These are phyloP conservation scores for Phialophora expanda DNA, from an alignment of 2,329 filamentous ascomycete genomes.

Conservation along the genomic window DNA sequence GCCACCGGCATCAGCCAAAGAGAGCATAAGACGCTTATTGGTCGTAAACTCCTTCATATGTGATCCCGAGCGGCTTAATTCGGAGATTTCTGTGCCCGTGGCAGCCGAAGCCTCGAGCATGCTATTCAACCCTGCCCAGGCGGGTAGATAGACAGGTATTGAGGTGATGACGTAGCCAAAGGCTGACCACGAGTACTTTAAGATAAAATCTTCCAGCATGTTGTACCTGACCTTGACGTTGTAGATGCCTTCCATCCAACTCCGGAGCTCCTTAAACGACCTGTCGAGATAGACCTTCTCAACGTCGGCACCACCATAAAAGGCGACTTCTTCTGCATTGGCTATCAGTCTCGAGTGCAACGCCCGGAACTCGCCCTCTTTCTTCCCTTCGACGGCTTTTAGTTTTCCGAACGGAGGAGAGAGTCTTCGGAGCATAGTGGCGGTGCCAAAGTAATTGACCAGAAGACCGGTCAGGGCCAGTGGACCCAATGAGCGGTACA, in stretches of 20 bases:
- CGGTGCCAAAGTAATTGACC: slow-evolving; percentile 92
- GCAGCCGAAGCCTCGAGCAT: slow-evolving; percentile 60
- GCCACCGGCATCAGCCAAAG: slow-evolving; percentile 91
- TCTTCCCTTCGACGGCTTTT: slow-evolving; percentile 92
- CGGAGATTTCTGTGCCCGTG: slow-evolving; percentile 39
- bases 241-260: slow-evolving; percentile 98
- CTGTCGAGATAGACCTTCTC: slow-evolving; percentile 90
- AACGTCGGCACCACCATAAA: slow-evolving; percentile 94
- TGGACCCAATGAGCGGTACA: slow-evolving; percentile 88
- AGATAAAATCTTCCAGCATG: slow-evolving; percentile 95
- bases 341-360: slow-evolving; percentile 90
- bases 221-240: slow-evolving; percentile 98
- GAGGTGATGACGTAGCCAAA: slow-evolving; percentile 95
- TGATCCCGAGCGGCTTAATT: slow-evolving; percentile 70
- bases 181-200: slow-evolving; percentile 98
- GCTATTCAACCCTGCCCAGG: slow-evolving; percentile 85
- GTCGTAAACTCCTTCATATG: slow-evolving; percentile 99
- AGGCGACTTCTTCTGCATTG: slow-evolving; percentile 96
- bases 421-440: slow-evolving; percentile 82
- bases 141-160: slow-evolving; percentile 89
- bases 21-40: slow-evolving; percentile 97
- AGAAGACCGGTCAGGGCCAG: slow-evolving; percentile 83
- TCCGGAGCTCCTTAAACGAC: slow-evolving; percentile 89
- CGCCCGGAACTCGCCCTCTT: slow-evolving; percentile 92
- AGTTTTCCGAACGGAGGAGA: slow-evolving; percentile 97